Conservation (phyloP, 2,329 filamentous ascomycete species). For the Xylaria sp. region DNA sequence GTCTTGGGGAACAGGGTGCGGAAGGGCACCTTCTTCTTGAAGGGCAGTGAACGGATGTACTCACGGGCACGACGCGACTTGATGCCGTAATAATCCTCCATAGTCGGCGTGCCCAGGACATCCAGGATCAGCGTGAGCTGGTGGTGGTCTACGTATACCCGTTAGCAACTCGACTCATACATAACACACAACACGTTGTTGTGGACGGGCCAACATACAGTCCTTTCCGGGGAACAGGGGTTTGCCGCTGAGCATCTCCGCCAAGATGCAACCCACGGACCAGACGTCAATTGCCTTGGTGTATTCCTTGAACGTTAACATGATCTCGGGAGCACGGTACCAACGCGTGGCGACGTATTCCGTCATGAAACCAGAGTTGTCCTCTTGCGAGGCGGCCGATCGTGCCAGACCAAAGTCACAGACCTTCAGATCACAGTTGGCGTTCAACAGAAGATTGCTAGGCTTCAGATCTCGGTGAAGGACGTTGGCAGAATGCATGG, state of each 20-base stretch:
- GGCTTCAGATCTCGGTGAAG: constrained; percentile 97
- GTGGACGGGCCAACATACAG: constrained; percentile 69
- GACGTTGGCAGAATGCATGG: constrained; percentile 99
- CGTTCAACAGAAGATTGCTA: constrained; percentile 94
- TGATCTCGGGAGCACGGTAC: constrained; percentile 99
- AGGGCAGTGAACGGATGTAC: constrained; percentile 96
- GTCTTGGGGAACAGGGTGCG: constrained; percentile 97
- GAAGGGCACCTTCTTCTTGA: constrained; percentile 99
- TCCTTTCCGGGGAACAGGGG: constrained; percentile 98
- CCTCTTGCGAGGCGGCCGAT: constrained; percentile 94
- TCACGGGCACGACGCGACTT: constrained; percentile 96
- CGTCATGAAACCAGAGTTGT: constrained; percentile 99
- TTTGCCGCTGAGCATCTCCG: constrained; percentile 98
- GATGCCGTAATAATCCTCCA: constrained; percentile 99
- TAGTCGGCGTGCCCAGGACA: constrained; percentile 95
- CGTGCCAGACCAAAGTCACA: constrained; percentile 97
- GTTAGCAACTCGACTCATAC: constrained; percentile 19
- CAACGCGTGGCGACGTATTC: constrained; percentile 99
- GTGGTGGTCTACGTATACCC: constrained; percentile 75
- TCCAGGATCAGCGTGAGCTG: constrained; percentile 96
- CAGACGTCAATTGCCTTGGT: constrained; percentile 99
- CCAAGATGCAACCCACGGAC: constrained; percentile 97
- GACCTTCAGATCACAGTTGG: constrained; percentile 98
- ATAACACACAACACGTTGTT: background rate
- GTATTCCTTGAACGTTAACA: constrained; percentile 99